Conservation (phyloP, 2,329 filamentous ascomycete genomes). For the Xylariaceae sp. region DNA sequence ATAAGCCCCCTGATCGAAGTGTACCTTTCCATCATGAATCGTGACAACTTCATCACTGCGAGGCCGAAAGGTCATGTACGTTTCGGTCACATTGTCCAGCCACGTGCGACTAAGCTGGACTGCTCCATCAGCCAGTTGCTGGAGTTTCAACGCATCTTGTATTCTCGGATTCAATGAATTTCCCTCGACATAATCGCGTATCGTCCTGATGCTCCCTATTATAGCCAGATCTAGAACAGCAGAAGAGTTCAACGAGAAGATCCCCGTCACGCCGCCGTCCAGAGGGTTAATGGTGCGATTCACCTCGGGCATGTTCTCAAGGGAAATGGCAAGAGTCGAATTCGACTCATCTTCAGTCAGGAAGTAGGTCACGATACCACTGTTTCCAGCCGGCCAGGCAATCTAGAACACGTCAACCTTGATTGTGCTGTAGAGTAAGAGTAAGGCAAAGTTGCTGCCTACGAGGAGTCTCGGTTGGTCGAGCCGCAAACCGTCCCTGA, state of each 20-base stretch:
- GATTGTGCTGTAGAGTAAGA: not conserved
- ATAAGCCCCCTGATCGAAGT: conserved; percentile 51
- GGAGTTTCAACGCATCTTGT: conserved; percentile 48
- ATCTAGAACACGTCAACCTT: conserved; percentile 10
- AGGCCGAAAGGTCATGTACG: conserved; percentile 45
- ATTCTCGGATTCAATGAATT: conserved; percentile 48
- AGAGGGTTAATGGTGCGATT: conserved; percentile 43
- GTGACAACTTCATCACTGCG: conserved; percentile 30
- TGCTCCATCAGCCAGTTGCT: conserved; percentile 37
- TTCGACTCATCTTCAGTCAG: conserved; percentile 48
- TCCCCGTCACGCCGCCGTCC: conserved; percentile 48
- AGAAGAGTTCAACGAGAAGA: conserved; percentile 53
- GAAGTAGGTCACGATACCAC: conserved; percentile 54
- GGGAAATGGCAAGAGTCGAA: conserved; percentile 46
- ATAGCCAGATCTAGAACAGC: conserved; percentile 52
- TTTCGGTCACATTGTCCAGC: conserved; percentile 58
- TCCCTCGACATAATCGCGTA: conserved; percentile 59
- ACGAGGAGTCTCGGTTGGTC: conserved; percentile 52
- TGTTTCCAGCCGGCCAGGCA: conserved; percentile 63
- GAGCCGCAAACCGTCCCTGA: conserved; percentile 48
- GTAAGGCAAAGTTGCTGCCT: not conserved
- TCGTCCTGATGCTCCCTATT: conserved; percentile 56
- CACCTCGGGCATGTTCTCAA: conserved; percentile 45
- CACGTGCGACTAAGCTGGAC: conserved; percentile 49
- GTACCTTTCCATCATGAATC: conserved; percentile 36